Base-by-base conservation (phyloP, 441 rosid genomes). In the Biscutella laevigata region DNA sequence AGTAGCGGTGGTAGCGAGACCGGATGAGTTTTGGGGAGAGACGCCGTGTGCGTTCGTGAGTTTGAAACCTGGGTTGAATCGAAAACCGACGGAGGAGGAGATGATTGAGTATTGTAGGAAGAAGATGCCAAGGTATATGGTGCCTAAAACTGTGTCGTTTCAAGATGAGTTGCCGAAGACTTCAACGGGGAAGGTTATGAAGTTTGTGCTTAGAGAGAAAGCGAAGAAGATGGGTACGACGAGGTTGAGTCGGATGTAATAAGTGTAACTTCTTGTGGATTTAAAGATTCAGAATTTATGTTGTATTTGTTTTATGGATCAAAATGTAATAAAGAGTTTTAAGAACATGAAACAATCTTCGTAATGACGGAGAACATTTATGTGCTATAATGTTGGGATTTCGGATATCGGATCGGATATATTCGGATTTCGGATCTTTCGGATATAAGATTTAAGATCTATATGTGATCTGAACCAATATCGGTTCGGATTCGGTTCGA, bases 1-100 rank as follows among this genome's bases (percentile, higher is more conserved):
- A 70, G 95, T 77, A n/a, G 90, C 90, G 1, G 90, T 82, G 50
- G 95, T 85, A 67, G 95, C 90, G 4, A 59, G 83, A 64, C 95
- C 95, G 2, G 88, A 82, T 40, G 77, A 71, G 46, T 74, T 40
- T 30, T 85, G 95, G 95, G 95, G 94, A 14, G 95, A 85, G 77
- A 77, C 82, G 0, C 95, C 95, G 29, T 85, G 95, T 25, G 95
- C 95, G 21, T 85, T 85, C 17, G 71, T 82, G 40, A 74, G 86
- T 42, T 53, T 82, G 65, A 85, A 71, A 46, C 7, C 7, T 0
- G 74, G 37, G 8, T 20, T 64, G 52, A 47, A 21, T 8, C 6
- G 15, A 26, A 63, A 44, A 22, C 78, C 82, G 2, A 69, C 58
- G 4, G 86, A 77, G 74, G 59, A 62, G 64, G 88, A 84, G 30